Evolutionary conservation across 2,329 filamentous ascomycete genomes (phyloP), one percentile per base, ranked within the genome.

Genomic region (Ceratocystis huliohia): DNA sequence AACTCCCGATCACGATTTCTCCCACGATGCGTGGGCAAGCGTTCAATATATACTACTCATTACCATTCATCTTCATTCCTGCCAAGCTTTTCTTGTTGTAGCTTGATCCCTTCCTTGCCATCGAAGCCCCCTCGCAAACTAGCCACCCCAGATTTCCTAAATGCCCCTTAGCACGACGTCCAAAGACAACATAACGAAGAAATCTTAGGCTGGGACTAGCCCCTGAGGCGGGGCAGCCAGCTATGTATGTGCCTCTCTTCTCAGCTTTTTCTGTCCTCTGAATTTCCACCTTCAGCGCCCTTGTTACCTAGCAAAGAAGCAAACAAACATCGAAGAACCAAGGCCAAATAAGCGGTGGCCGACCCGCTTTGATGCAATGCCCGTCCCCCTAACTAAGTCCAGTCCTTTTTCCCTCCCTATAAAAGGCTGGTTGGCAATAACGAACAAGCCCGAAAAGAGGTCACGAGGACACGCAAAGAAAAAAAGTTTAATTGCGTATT

Each of bases 351-450:
- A 37, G 64, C 53, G 64, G 64, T 66, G 59, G 59, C 15, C 59
- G 37, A 33, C 22, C 25, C 56, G 64, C 64, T 66, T 66, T 66
- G 15, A 20, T 66, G 64, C 64, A 66, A 66, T 66, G 46, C 53
- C 53, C 20, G 17, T 17, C 48, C 46, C 48, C 48, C 46, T 50
- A 10, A 22, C 48, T 50, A 20, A 22, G n/a, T 20, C n/a, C 22
- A 22, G n/a, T 20, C n/a, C 22, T 50, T 50, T 20, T 50, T 50
- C n/a, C 48, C 13, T 41, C 37, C 48, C 48, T 22, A 1, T 22
- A 20, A n/a, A 20, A 13, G 37, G 37, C 37, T 41, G 37, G 37
- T 41, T 41, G 37, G 37, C 13, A 41, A 41, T 41, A 41, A 41
- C 22, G n/a, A 25, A 50, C 46, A n/a, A 25, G 46, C 46, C 46